Percentiles rank a stretch among this genome's conserved stretches.
Evolutionary conservation across 257 asterid species (phyloP).

Genomic region (Nicotiana benthamiana): DNA sequence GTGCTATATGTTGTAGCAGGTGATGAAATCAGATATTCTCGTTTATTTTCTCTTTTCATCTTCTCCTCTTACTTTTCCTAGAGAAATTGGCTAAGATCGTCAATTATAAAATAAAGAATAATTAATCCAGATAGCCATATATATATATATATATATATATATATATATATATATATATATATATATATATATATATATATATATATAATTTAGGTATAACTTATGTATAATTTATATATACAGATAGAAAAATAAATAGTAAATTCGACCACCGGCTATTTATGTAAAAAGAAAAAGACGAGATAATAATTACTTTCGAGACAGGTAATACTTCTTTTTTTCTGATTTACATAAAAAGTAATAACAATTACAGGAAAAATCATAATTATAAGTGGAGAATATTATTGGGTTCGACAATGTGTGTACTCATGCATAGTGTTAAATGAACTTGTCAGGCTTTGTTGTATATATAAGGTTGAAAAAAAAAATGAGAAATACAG

Average conservation of each 20-base stretch:
- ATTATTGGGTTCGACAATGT: neutral
- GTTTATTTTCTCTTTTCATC: neutral
- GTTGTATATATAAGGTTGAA: neutral
- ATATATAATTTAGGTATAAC: too few species aligned
- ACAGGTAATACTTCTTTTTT: neutral
- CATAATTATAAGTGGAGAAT: neutral
- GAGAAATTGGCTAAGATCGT: neutral
- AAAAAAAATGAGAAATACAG: neutral
- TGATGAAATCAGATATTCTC: neutral
- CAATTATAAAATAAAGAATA: too few species aligned
- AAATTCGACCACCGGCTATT: too few species aligned
- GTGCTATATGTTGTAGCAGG: neutral
- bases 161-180: too few species aligned
- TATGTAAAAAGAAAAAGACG: neutral
- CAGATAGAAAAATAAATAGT: too few species aligned
- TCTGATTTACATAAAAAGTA: neutral
- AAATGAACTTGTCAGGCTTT: constrained; percentile 4
- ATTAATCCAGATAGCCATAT: too few species aligned
- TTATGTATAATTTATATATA: too few species aligned
- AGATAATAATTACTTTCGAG: neutral
- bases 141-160: too few species aligned
- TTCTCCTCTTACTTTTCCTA: neutral
- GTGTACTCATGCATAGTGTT: constrained; percentile 3
- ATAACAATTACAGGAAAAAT: neutral
- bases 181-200: too few species aligned